Evolutionary conservation across 2,329 filamentous ascomycete genomes (phyloP).

Genomic region (Fusarium hostae): DNA sequence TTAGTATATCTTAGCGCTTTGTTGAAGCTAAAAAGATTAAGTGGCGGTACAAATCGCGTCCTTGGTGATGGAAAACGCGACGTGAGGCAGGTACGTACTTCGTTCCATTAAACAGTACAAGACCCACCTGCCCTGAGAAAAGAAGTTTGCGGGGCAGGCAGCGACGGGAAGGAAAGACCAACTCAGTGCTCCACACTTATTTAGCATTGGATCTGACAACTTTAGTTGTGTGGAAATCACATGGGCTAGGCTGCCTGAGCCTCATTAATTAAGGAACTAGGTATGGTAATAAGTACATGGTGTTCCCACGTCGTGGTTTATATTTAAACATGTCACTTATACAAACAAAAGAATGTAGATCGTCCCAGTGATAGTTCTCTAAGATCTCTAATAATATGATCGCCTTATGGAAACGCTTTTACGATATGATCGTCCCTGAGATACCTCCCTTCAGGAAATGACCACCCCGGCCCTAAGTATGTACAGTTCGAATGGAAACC

Average conservation of each 20-base stretch:
- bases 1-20: not conserved
- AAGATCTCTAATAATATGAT: conserved; percentile 23
- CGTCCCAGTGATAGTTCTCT: not conserved
- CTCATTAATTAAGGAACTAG: not conserved
- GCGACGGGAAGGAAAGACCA: not conserved
- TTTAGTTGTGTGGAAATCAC: not conserved
- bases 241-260: not conserved
- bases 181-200: not conserved
- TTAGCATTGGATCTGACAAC: not conserved
- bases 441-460: conserved; percentile 31
- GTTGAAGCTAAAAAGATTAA: not conserved
- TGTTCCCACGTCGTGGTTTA: not conserved
- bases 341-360: not conserved
- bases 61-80: not conserved
- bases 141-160: not conserved
- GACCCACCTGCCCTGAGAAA: not conserved
- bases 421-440: conserved; percentile 28
- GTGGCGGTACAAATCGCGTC: not conserved
- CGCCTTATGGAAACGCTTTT: conserved; percentile 32
- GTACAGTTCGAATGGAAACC: conserved; percentile 45
- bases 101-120: not conserved
- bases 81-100: conserved; percentile 18
- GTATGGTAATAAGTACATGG: not conserved
- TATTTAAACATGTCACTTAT: not conserved
- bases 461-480: conserved; percentile 42